phyloP scores from a whole-genome alignment of 805 yeast species.

The Candida xiaguanensis region DNA sequence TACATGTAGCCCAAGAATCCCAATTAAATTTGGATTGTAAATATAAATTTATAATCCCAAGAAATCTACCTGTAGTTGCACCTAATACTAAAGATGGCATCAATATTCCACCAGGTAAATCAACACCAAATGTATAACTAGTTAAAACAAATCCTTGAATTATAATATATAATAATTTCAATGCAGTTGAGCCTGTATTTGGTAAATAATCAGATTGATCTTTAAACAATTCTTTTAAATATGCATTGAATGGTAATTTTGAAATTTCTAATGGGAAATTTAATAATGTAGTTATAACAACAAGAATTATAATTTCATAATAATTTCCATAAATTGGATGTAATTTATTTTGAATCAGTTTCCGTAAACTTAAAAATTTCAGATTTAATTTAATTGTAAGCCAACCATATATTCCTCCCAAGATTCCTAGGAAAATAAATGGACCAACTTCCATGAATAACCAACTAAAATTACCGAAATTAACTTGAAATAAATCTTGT shows the following conservation, averaged over 20 bases:
- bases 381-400: constrained; percentile 48
- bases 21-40: constrained; percentile 40
- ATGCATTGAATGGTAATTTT: constrained; percentile 50
- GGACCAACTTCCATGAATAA: constrained; percentile 66
- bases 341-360: constrained; percentile 18
- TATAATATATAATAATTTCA: constrained; percentile 35
- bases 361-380: constrained; percentile 30
- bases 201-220: constrained; percentile 47
- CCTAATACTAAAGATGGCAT: constrained; percentile 65
- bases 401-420: constrained; percentile 69
- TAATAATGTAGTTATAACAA: constrained; percentile 49
- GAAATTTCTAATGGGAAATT: constrained; percentile 56
- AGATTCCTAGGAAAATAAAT: constrained; percentile 62
- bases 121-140: constrained; percentile 65
- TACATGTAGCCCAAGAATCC: constrained; percentile 36
- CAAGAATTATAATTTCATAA: constrained; percentile 47
- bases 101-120: constrained; percentile 65
- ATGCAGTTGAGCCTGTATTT: constrained; percentile 15
- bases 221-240: constrained; percentile 60
- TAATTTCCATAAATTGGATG: constrained; percentile 22
- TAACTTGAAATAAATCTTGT: constrained; percentile 56
- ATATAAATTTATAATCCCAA: constrained; percentile 50
- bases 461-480: constrained; percentile 70
- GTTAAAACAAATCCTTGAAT: constrained; percentile 57
- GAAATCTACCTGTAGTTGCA: constrained; percentile 52